phyloP scores from a whole-genome alignment of 2,329 filamentous ascomycete genomes.

The Colletotrichum sp. region DNA sequence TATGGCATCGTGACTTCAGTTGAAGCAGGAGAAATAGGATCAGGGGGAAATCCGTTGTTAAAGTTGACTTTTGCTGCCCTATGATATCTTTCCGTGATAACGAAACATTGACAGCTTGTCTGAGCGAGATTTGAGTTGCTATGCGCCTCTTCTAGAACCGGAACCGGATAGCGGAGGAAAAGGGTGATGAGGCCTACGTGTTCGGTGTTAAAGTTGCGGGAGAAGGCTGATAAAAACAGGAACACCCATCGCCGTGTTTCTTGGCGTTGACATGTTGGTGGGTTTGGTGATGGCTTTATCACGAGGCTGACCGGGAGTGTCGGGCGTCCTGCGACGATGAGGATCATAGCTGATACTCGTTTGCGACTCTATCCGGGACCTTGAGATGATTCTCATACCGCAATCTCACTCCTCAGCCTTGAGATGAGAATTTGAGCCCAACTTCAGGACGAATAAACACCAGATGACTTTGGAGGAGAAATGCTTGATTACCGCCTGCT shows the following conservation, averaged over 20 bases:
- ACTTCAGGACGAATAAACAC: not conserved
- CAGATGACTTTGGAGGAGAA: not conserved
- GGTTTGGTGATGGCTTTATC: not conserved
- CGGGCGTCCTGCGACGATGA: constrained; percentile 8
- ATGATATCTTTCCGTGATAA: not conserved
- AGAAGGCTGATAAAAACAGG: not conserved
- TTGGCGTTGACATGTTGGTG: not conserved
- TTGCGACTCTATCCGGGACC: constrained; percentile 9
- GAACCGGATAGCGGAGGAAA: not conserved
- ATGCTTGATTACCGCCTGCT: not conserved
- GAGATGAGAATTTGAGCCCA: constrained; percentile 5
- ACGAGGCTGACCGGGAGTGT: not conserved
- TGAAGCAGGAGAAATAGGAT: not conserved
- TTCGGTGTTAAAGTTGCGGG: not conserved
- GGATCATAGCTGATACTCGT: constrained; percentile 19
- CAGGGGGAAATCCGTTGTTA: not conserved
- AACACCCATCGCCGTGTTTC: not conserved
- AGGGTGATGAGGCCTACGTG: not conserved
- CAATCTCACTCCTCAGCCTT: not conserved
- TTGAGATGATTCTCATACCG: constrained; percentile 17
- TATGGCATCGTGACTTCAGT: not conserved
- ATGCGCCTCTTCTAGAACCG: constrained; percentile 7
- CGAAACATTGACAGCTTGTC: constrained; percentile 15
- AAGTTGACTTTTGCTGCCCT: not conserved
- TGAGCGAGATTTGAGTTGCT: not conserved